phyloP scores from a whole-genome alignment of 2,329 filamentous ascomycete genomes.

The Thelonectria olida region DNA sequence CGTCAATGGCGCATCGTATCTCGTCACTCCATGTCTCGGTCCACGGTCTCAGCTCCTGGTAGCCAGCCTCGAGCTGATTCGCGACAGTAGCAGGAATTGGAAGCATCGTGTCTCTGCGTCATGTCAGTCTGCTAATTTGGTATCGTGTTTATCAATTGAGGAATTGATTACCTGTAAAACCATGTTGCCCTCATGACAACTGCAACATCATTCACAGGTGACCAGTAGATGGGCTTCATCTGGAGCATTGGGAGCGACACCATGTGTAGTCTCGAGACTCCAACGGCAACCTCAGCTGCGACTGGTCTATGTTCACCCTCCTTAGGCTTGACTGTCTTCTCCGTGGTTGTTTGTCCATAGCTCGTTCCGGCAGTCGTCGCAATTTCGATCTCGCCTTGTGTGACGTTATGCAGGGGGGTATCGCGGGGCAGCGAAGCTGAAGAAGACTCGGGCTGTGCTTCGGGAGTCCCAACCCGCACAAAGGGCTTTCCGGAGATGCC shows the following conservation, averaged over 20 bases:
- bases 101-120: slow-evolving; percentile 79
- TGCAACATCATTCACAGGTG: slow-evolving; percentile 87
- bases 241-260: slow-evolving; percentile 83
- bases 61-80: slow-evolving; percentile 93
- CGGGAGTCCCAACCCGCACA: slow-evolving; percentile 54
- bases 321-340: slow-evolving; percentile 8
- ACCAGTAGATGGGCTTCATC: slow-evolving; percentile 99
- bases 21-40: slow-evolving; percentile 94
- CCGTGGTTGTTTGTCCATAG: slow-evolving; percentile 11
- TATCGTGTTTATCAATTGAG: too few relatives aligned
- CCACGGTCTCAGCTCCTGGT: slow-evolving; percentile 86
- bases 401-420: slow-evolving; percentile 9
- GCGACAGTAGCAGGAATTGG: slow-evolving; percentile 87
- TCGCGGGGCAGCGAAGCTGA: slow-evolving; percentile 19
- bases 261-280: slow-evolving; percentile 87
- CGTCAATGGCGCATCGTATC: slow-evolving; percentile 86
- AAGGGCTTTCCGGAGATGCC: slow-evolving; percentile 66
- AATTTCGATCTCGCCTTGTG: slow-evolving; percentile 10
- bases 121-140: slow-evolving; percentile 26
- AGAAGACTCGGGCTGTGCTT: slow-evolving; percentile 35
- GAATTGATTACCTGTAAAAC: slow-evolving; percentile 78
- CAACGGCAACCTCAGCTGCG: slow-evolving; percentile 76
- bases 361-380: slow-evolving; percentile 2
- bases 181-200: slow-evolving; percentile 87
- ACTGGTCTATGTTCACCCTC: slow-evolving; percentile 35